Evolutionary conservation across 306 rosid genomes (phyloP).

Genomic region (Dalbergia cochinchinensis): DNA sequence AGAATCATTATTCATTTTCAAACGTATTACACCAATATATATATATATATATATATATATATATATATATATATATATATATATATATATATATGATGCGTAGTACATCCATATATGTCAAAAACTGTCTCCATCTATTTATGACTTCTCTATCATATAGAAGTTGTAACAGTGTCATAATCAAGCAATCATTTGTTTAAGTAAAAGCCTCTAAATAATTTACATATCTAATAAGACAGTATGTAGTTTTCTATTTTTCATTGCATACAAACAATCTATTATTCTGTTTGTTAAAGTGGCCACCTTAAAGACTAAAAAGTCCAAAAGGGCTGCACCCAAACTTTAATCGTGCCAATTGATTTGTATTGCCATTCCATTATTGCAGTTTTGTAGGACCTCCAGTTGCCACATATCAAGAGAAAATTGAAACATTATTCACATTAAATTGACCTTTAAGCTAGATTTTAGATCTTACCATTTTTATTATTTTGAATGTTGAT

Average conservation of each 20-base stretch:
- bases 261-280: background rate
- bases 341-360: conserved; percentile 6
- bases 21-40: too few species aligned
- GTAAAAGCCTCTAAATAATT: background rate
- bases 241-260: background rate
- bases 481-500: too few species aligned
- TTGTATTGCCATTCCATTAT: background rate
- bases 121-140: background rate
- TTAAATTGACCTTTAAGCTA: too few species aligned
- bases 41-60: too few species aligned
- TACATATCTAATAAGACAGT: background rate
- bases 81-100: too few species aligned
- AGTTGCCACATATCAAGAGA: background rate
- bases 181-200: conserved; percentile 9
- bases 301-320: background rate
- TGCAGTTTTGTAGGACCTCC: too few species aligned
- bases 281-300: conserved; percentile 17
- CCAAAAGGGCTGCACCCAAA: conserved; percentile 33
- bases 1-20: background rate
- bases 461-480: too few species aligned
- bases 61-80: too few species aligned
- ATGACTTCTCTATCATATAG: background rate
- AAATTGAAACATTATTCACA: too few species aligned
- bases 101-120: background rate
- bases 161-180: background rate